A percentile compares a stretch with the other conserved stretches of the same genome.
Evolutionary conservation across 2,329 filamentous ascomycete genomes (phyloP).

Genomic region (Ramichloridium luteum): DNA sequence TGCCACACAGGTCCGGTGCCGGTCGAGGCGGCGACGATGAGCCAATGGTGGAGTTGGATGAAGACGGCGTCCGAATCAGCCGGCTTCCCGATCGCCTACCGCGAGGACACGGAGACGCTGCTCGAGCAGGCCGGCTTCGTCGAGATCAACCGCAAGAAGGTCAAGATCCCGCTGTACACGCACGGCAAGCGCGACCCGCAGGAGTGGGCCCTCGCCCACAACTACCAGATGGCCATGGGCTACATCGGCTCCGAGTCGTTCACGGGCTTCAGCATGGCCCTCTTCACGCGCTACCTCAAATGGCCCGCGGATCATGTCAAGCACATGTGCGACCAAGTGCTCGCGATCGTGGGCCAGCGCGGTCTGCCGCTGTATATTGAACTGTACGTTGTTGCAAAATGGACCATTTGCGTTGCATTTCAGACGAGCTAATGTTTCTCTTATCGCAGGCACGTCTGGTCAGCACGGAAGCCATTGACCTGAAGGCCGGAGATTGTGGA

Average conservation of each 20-base stretch:
- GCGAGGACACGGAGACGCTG: conserved; percentile 46
- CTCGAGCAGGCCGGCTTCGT: conserved; percentile 64
- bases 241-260: conserved; percentile 14
- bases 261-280: conserved; percentile 19
- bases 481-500: conserved; percentile 6
- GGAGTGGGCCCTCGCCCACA: conserved; percentile 58
- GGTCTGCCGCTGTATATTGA: conserved; percentile 47
- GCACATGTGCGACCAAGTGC: conserved; percentile 51
- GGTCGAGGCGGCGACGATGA: conserved; percentile 41
- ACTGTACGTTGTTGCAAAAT: conserved; percentile 47
- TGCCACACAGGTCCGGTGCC: conserved; percentile 52
- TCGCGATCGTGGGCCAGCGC: conserved; percentile 9
- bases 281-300: conserved; percentile 50
- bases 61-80: conserved; percentile 54
- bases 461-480: conserved; percentile 30
- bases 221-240: conserved; percentile 69
- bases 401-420: conserved; percentile 8
- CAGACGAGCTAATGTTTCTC: conserved; percentile 9
- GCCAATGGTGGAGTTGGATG: conserved; percentile 58
- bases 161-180: conserved; percentile 51
- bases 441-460: conserved; percentile 34
- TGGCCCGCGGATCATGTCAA: conserved; percentile 50
- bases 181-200: conserved; percentile 52
- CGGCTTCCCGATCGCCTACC: conserved; percentile 54
- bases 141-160: conserved; percentile 55